These are phyloP conservation scores for Candida dajiaensis DNA, from an alignment of 805 yeast genomes.

Conservation along the genomic window DNA sequence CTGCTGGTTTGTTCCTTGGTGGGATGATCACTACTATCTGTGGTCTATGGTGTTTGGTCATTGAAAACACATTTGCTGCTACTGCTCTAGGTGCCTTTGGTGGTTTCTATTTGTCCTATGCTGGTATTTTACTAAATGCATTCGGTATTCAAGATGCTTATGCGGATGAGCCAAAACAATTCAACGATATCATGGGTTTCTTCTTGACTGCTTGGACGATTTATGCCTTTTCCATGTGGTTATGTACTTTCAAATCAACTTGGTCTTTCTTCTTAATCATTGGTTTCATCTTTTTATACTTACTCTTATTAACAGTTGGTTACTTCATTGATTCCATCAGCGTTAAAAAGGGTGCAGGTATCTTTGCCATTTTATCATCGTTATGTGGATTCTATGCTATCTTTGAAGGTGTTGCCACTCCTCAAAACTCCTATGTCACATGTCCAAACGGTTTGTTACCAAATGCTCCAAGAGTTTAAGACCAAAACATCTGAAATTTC, in stretches of 20 bases:
- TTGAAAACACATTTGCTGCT: constrained; percentile 52
- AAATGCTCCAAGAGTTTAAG: constrained; percentile 7
- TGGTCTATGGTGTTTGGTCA: constrained; percentile 44
- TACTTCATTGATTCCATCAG: constrained; percentile 1
- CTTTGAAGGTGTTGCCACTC: constrained; percentile 7
- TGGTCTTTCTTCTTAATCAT: constrained; percentile 6
- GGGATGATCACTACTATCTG: constrained; percentile 45
- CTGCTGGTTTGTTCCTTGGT: constrained; percentile 42
- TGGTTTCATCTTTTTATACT: constrained; percentile 1
- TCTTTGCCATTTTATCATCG: constrained; percentile 4
- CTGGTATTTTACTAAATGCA: constrained; percentile 37
- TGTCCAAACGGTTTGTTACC: constrained; percentile 5
- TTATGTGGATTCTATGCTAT: constrained; percentile 5
- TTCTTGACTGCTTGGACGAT: constrained; percentile 48
- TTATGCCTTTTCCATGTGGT: constrained; percentile 40
- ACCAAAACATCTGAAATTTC: background rate
- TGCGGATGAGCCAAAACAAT: constrained; percentile 28
- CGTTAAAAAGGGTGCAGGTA: constrained; percentile 3
- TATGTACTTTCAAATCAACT: constrained; percentile 36
- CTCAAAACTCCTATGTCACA: constrained; percentile 6
- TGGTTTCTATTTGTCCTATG: constrained; percentile 48
- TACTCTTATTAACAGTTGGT: constrained; percentile 2
- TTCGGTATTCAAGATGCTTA: constrained; percentile 39
- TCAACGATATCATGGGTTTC: constrained; percentile 40
- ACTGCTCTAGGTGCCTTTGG: constrained; percentile 49